Evolutionary conservation across 2,329 filamentous ascomycete species (phyloP).

Genomic region (Alternaria viburni): DNA sequence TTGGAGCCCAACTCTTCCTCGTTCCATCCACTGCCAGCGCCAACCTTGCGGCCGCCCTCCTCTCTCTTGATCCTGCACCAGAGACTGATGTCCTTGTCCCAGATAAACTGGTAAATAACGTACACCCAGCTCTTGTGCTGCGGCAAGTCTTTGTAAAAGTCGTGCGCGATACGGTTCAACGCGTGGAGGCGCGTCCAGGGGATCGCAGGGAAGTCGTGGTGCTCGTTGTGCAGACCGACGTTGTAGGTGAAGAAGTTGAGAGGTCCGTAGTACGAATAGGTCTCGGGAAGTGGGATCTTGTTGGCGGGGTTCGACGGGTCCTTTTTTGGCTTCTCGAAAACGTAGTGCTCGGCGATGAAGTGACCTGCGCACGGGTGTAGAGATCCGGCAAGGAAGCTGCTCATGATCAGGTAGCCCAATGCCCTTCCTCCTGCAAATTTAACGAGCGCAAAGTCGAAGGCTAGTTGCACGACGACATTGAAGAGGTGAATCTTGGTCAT

Average conservation of each 20-base stretch:
- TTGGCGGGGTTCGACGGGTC: conserved; percentile 61
- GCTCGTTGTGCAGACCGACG: conserved; percentile 96
- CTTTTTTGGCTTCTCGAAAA: conserved; percentile 58
- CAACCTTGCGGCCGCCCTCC: conserved; percentile 72
- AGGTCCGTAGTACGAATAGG: conserved; percentile 94
- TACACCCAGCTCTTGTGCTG: conserved; percentile 88
- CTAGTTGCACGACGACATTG: conserved; percentile 78
- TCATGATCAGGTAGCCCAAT: conserved; percentile 82
- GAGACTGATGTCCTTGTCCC: conserved; percentile 86
- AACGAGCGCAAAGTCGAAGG: conserved; percentile 77
- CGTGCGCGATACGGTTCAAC: conserved; percentile 79
- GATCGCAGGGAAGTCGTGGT: conserved; percentile 97
- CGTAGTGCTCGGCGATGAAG: conserved; percentile 93
- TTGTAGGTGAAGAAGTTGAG: conserved; percentile 96
- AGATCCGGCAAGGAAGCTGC: conserved; percentile 90
- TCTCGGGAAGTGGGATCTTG: conserved; percentile 74
- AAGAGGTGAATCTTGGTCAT: conserved; percentile 83
- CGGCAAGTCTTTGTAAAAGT: conserved; percentile 91
- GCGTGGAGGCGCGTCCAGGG: conserved; percentile 87
- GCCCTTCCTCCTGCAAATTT: conserved; percentile 66
- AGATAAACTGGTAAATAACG: conserved; percentile 95
- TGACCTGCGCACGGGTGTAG: conserved; percentile 94
- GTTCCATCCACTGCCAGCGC: conserved; percentile 51
- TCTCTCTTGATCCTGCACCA: conserved; percentile 93
- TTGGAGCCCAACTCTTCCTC: conserved; percentile 57